Conservation (phyloP, 257 asterid genomes). For the Mitragyna speciosa region DNA sequence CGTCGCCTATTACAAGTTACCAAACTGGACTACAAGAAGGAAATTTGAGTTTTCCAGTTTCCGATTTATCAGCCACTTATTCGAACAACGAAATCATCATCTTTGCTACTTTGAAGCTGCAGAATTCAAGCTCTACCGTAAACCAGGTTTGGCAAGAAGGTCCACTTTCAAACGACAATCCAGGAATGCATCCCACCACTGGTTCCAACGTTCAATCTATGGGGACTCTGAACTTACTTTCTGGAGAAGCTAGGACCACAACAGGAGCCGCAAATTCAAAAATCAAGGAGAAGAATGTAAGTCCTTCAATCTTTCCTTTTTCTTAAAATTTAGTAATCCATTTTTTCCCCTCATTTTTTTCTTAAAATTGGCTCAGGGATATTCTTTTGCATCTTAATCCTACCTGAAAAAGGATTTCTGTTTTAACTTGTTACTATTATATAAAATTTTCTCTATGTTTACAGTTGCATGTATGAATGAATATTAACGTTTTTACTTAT, state of each 20-base stretch:
- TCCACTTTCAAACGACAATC: constrained; percentile 64
- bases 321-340: too few species aligned
- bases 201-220: constrained; percentile 58
- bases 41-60: constrained; percentile 66
- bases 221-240: constrained; percentile 57
- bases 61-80: constrained; percentile 59
- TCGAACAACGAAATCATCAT: constrained; percentile 50
- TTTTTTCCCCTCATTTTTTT: too few species aligned
- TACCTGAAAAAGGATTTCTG: too few species aligned
- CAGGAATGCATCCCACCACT: constrained; percentile 50
- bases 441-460: not conserved
- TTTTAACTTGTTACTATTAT: too few species aligned
- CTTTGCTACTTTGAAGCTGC: constrained; percentile 63
- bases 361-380: too few species aligned
- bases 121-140: constrained; percentile 44
- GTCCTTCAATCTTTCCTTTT: not conserved
- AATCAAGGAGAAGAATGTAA: constrained; percentile 42
- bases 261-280: constrained; percentile 28
- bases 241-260: constrained; percentile 50
- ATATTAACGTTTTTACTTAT: not conserved
- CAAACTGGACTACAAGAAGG: constrained; percentile 61
- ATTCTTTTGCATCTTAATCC: too few species aligned
- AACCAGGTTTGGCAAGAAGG: constrained; percentile 98
- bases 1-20: constrained; percentile 56
- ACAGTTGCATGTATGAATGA: not conserved